These are phyloP conservation scores for Spathaspora arborariae DNA, from an alignment of 805 yeast species.

Conservation along the genomic window DNA sequence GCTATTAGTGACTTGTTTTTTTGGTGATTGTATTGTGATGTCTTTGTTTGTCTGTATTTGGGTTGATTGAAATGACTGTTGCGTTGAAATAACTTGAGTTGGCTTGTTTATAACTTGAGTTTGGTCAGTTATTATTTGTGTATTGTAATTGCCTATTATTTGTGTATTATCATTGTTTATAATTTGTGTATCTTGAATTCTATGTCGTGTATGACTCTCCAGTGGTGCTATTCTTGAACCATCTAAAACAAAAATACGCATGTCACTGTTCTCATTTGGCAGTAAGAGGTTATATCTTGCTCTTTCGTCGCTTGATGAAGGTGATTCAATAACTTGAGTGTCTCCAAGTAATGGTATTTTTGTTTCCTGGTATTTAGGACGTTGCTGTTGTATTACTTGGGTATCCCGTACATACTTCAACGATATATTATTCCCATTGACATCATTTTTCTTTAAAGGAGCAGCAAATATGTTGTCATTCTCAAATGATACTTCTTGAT, in stretches of 20 bases:
- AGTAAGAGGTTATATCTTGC: background rate
- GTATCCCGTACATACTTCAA: slow-evolving; percentile 3
- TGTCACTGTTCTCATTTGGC: background rate
- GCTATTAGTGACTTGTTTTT: too few species aligned
- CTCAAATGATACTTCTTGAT: background rate
- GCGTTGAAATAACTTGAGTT: too few species aligned
- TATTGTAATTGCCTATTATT: background rate
- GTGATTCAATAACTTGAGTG: background rate
- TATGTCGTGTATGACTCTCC: background rate
- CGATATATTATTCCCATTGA: background rate
- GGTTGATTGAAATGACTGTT: background rate
- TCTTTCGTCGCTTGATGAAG: background rate
- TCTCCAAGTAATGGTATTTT: background rate
- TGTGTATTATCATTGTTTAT: background rate
- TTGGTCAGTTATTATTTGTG: background rate
- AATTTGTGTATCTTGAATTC: slow-evolving; percentile 2
- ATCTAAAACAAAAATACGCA: background rate
- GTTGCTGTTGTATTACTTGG: slow-evolving; percentile 3
- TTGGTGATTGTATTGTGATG: too few species aligned
- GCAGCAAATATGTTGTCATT: background rate
- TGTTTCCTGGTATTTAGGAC: background rate
- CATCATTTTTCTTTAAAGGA: background rate
- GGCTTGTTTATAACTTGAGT: slow-evolving; percentile 4
- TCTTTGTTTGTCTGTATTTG: background rate
- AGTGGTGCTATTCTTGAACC: background rate